These are phyloP conservation scores for Naganishia antarctica DNA, from an alignment of 768 basidiomycete species.

Conservation along the genomic window DNA sequence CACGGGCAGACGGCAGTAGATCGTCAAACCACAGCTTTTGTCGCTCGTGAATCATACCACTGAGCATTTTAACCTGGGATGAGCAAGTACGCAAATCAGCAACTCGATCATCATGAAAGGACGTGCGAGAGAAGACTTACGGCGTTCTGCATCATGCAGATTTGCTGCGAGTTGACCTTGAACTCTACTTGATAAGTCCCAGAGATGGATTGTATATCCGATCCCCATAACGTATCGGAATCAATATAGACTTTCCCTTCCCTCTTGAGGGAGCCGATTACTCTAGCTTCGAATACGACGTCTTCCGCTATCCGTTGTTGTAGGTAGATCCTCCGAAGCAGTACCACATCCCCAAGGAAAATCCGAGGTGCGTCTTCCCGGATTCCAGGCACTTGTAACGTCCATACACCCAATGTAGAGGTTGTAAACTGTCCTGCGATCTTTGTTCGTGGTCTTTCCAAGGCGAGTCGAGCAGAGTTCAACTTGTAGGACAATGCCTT, in stretches of 20 bases:
- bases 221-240: constrained; percentile 22
- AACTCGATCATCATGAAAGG: not conserved
- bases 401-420: constrained; percentile 25
- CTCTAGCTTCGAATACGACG: constrained; percentile 40
- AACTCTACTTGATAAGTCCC: constrained; percentile 36
- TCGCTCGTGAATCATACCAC: constrained; percentile 1
- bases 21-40: constrained; percentile 5
- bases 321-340: constrained; percentile 40
- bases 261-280: constrained; percentile 39
- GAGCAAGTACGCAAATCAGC: not conserved
- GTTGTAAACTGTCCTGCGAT: constrained; percentile 9
- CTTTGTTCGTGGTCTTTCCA: constrained; percentile 25
- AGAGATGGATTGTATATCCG: constrained; percentile 21
- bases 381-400: constrained; percentile 42
- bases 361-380: constrained; percentile 48
- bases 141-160: constrained; percentile 40
- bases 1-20: constrained; percentile 1
- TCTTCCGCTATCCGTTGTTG: constrained; percentile 30
- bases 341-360: constrained; percentile 43
- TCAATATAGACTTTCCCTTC: constrained; percentile 40
- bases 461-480: constrained; percentile 21
- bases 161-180: constrained; percentile 28
- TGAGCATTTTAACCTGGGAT: constrained; percentile 10
- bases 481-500: constrained; percentile 20
- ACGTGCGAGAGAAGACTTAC: constrained; percentile 31